These are phyloP conservation scores for Globisporangium cylindrosporum DNA, from an alignment of 352 stramenopile species.

Conservation along the genomic window DNA sequence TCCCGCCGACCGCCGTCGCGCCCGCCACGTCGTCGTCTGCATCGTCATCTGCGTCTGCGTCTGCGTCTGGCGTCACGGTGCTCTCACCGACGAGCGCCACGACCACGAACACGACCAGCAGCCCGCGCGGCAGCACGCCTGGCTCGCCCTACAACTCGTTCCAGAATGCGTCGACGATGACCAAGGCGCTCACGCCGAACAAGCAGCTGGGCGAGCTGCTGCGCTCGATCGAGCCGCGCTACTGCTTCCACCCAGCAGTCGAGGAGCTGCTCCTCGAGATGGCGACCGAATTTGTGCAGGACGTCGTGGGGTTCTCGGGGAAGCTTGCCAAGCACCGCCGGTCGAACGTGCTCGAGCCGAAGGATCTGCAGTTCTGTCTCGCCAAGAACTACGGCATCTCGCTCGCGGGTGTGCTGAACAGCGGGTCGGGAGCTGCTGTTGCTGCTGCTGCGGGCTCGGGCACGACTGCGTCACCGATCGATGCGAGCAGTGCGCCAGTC, in stretches of 20 bases:
- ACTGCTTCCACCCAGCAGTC: constrained; percentile 70
- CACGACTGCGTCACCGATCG: background rate
- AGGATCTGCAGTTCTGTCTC: constrained; percentile 78
- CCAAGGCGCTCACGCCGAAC: constrained; percentile 63
- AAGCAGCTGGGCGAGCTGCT: constrained; percentile 66
- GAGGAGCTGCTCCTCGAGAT: constrained; percentile 83
- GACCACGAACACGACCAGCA: constrained; percentile 19
- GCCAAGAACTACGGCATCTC: constrained; percentile 87
- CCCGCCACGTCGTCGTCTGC: constrained; percentile 8
- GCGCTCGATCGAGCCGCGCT: constrained; percentile 68
- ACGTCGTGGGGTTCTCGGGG: constrained; percentile 68
- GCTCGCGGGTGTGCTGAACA: constrained; percentile 52
- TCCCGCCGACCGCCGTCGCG: constrained; percentile 25
- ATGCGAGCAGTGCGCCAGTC: constrained; percentile 7
- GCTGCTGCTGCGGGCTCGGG: background rate
- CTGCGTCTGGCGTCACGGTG: background rate
- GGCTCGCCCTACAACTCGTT: constrained; percentile 40
- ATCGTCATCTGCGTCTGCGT: background rate
- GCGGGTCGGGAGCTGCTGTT: background rate
- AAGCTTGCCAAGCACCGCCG: constrained; percentile 73
- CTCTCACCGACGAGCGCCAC: constrained; percentile 14
- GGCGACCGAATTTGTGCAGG: constrained; percentile 74
- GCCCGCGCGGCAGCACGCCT: constrained; percentile 16
- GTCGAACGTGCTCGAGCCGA: constrained; percentile 65
- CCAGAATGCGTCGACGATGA: constrained; percentile 35